Conservation (phyloP, 768 basidiomycete species). For the Tylopilus vinaceipallidus region DNA sequence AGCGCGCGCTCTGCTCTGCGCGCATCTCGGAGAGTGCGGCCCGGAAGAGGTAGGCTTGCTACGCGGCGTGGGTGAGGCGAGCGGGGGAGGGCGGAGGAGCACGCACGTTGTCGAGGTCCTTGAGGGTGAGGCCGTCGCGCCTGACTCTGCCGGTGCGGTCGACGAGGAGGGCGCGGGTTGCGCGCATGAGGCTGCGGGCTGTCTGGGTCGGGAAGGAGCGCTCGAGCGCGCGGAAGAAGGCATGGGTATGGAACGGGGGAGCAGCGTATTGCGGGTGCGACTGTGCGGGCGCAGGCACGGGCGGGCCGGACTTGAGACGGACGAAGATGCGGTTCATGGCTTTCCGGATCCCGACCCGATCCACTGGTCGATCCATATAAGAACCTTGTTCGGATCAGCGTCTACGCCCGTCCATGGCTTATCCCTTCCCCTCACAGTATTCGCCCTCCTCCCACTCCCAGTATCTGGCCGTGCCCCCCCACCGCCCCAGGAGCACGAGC, state of each 20-base stretch:
- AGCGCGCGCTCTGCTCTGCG: conserved; percentile 78
- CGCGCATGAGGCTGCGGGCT: conserved; percentile 80
- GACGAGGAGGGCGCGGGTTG: conserved; percentile 75
- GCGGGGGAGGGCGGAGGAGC: neutral
- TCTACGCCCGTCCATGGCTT: conserved; percentile 13
- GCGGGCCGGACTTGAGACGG: conserved; percentile 15
- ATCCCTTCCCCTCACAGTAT: conserved; percentile 21
- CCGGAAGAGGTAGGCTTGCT: conserved; percentile 96
- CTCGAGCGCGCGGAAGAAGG: conserved; percentile 70
- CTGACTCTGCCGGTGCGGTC: conserved; percentile 71
- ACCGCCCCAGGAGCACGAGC: conserved; percentile 15
- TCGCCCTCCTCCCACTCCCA: neutral
- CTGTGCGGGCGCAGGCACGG: conserved; percentile 14
- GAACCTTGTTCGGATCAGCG: neutral
- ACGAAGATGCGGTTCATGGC: conserved; percentile 8
- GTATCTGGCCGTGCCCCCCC: conserved; percentile 8
- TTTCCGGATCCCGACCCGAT: conserved; percentile 22
- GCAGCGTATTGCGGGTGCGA: conserved; percentile 45
- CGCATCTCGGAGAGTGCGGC: conserved; percentile 90
- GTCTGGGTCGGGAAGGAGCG: conserved; percentile 71
- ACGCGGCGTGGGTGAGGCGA: neutral
- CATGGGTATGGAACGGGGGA: conserved; percentile 83
- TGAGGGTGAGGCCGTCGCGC: conserved; percentile 66
- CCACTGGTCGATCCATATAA: neutral
- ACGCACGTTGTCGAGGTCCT: conserved; percentile 82